Evolutionary conservation across 2,329 filamentous ascomycete species (phyloP).

Genomic region (Domatiomyces catenatus): DNA sequence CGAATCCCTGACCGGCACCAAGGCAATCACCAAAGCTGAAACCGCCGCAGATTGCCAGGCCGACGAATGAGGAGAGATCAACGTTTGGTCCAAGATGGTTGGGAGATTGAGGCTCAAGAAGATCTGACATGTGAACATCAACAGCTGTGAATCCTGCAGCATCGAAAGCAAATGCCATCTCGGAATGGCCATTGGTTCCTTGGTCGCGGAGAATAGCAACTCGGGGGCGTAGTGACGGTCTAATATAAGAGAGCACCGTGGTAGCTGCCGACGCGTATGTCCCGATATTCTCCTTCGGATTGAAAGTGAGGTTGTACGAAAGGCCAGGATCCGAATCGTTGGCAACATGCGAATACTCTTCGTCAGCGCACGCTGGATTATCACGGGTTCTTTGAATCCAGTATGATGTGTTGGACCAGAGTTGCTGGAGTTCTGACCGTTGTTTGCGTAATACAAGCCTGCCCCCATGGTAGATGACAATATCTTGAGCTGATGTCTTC

Average conservation of each 20-base stretch:
- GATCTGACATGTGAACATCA: slow-evolving; percentile 92
- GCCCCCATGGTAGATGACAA: slow-evolving; percentile 59
- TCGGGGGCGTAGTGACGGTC: slow-evolving; percentile 47
- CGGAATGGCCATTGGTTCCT: slow-evolving; percentile 88
- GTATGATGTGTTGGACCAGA: slow-evolving; percentile 77
- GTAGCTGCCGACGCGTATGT: slow-evolving; percentile 23
- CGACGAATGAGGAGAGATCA: slow-evolving; percentile 67
- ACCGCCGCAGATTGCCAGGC: slow-evolving; percentile 85
- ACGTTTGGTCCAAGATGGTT: slow-evolving; percentile 52
- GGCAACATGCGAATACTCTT: slow-evolving; percentile 60
- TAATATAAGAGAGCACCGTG: slow-evolving; percentile 43
- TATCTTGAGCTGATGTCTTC: slow-evolving; percentile 50
- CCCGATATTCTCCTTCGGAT: slow-evolving; percentile 51
- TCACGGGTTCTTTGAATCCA: slow-evolving; percentile 84
- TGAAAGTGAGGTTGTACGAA: slow-evolving; percentile 66
- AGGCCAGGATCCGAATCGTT: slow-evolving; percentile 70
- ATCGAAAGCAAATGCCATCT: slow-evolving; percentile 94
- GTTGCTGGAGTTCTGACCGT: slow-evolving; percentile 62
- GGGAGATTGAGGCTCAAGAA: slow-evolving; percentile 21
- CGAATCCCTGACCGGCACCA: slow-evolving; percentile 93
- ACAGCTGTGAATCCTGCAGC: slow-evolving; percentile 80
- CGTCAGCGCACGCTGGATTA: slow-evolving; percentile 71
- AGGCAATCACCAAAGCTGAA: slow-evolving; percentile 91
- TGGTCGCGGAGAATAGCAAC: slow-evolving; percentile 92
- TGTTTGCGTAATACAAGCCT: slow-evolving; percentile 53